phyloP scores from a whole-genome alignment of 441 rosid species.

The Adansonia grandidieri region DNA sequence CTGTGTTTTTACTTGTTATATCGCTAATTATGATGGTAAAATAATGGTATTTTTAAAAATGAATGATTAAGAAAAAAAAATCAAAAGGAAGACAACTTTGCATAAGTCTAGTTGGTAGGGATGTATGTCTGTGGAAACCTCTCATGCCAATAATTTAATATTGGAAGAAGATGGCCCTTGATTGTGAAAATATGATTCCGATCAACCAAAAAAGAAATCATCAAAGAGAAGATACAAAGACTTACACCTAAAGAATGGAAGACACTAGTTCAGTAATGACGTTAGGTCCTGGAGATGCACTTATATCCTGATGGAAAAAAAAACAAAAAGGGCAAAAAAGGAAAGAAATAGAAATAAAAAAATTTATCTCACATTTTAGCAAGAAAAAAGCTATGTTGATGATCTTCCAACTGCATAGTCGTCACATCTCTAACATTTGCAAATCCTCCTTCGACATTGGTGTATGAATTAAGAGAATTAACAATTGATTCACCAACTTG shows the following conservation, averaged over 20 bases:
- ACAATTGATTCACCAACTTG: conserved; percentile 92
- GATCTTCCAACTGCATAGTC: conserved; percentile 95
- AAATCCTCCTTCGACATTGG: conserved; percentile 90
- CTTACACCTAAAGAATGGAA: conserved; percentile 68
- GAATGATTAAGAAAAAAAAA: neutral
- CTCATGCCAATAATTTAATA: conserved; percentile 87
- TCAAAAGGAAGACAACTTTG: conserved; percentile 51
- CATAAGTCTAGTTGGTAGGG: conserved; percentile 67
- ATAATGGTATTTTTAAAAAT: neutral
- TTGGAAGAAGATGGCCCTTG: conserved; percentile 92
- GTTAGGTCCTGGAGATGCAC: neutral
- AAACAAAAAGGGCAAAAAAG: conserved; percentile 7
- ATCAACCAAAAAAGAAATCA: conserved; percentile 73
- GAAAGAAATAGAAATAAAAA: conserved; percentile 3
- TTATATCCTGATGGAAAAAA: neutral
- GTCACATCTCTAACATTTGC: conserved; percentile 92
- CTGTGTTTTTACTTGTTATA: conserved; percentile 9
- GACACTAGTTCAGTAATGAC: neutral
- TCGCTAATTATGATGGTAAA: neutral
- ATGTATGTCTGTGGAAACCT: conserved; percentile 78
- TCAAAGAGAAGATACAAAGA: conserved; percentile 93
- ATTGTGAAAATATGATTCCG: conserved; percentile 85
- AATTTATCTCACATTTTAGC: conserved; percentile 75
- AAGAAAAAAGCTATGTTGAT: conserved; percentile 96
- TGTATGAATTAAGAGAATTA: conserved; percentile 71